A percentile compares a stretch with the other conserved stretches of the same genome.
phyloP scores from a whole-genome alignment of 768 basidiomycete species.

The Sutorius australiensis region DNA sequence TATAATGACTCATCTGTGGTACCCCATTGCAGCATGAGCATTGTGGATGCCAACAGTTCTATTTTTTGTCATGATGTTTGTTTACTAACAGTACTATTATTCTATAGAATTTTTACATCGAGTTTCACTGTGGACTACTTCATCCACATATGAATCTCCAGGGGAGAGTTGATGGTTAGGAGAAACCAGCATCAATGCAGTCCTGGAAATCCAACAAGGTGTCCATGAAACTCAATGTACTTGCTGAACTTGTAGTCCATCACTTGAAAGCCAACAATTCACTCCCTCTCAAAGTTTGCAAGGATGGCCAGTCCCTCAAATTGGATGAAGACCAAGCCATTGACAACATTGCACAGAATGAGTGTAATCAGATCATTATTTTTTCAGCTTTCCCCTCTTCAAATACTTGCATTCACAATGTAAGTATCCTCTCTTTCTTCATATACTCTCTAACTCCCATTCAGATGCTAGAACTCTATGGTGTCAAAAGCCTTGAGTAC shows the following conservation, averaged over 20 bases:
- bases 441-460: background rate
- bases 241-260: no score
- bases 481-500: background rate
- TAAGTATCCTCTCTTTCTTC: background rate
- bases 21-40: no score
- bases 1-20: no score
- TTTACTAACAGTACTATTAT: no score
- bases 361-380: background rate
- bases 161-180: background rate
- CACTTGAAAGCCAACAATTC: no score
- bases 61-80: no score
- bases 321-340: no score
- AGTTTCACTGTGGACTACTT: background rate
- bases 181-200: background rate
- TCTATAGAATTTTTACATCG: constrained; percentile 6
- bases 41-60: no score
- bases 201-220: background rate
- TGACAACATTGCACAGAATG: no score
- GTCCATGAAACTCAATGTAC: background rate
- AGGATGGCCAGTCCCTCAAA: no score
- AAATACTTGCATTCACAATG: background rate
- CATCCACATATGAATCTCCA: constrained; percentile 3
- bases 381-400: background rate
- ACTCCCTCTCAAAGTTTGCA: no score
- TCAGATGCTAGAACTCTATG: background rate